Base-by-base conservation (phyloP, 2,329 filamentous ascomycete genomes). In the Fusarium pseudonygamai region DNA sequence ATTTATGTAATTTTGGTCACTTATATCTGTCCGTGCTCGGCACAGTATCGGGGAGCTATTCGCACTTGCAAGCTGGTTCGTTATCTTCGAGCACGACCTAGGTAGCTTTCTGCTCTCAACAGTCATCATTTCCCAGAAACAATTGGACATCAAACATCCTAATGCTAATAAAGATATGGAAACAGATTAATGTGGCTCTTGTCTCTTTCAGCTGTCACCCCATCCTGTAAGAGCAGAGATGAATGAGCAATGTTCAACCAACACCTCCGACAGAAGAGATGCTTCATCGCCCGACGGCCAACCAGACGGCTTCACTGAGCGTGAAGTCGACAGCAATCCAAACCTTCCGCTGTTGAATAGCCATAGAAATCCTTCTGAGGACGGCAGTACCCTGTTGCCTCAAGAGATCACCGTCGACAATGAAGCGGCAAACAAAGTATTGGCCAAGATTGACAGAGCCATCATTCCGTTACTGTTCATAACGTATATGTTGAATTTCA, bases 401-500 rank as follows among this genome's bases (percentile, higher is more conserved):
- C 37, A 4, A 37, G 40, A 45, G 4, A 39, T 30, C 26, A 7
- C 12, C 5, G 18, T 43, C 32, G 40, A 69, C 18, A 18, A 30
- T 30, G 69, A 70, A 26, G 64, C 74, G 58, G 77, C 75, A 15
- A 81, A 80, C 46, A 79, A 77, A 13, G 83, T 89, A 7, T 65
- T 90, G 57, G 81, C 84, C 32, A 90, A 90, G 78, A 90, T 91
- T 66, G 89, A 91, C 76, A 80, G 79, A 71, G 81, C 81, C 18
- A 80, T 91, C 15, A 85, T 91, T 10, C 88, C 89, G 0, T 79
- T 91, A 16, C 79, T 91, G 15, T 90, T 90, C 67, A 72, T 86
- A 46, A 89, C 86, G 0, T 91, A 91, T 75, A 86, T 87, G 81
- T 78, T 91, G 69, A 89, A 89, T 74, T 90, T 90, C 64, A 88